Percentiles rank a stretch among this genome's conserved stretches.
Conservation (phyloP, 345 rosid species). For the Eucalyptus guilfoylei region DNA sequence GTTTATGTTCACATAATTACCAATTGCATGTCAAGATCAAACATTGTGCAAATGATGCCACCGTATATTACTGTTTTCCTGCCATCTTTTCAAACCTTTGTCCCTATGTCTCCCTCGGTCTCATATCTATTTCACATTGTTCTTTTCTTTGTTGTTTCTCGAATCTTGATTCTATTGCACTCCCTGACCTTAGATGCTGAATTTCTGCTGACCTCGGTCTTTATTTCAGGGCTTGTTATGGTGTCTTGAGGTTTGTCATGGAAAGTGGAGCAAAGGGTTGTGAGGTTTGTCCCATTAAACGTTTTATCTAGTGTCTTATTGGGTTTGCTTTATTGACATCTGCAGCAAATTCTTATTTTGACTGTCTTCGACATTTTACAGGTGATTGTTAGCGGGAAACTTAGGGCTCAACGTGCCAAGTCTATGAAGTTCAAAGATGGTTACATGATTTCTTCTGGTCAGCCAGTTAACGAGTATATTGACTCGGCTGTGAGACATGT, state of each 20-base stretch:
- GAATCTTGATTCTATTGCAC: not conserved
- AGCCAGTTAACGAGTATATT: constrained; percentile 77
- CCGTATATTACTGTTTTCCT: not conserved
- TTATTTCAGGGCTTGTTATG: constrained; percentile 65
- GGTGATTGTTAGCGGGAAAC: constrained; percentile 95
- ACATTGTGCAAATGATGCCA: not conserved
- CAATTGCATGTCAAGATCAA: not conserved
- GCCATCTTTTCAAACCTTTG: not conserved
- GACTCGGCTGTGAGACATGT: constrained; percentile 93
- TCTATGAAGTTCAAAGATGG: constrained; percentile 97
- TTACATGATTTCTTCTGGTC: constrained; percentile 94
- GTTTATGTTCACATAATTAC: not conserved
- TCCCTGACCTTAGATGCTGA: not conserved
- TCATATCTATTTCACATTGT: not conserved
- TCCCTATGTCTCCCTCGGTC: not conserved
- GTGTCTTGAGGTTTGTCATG: constrained; percentile 77
- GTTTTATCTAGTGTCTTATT: not conserved
- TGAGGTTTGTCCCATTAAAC: constrained; percentile 25
- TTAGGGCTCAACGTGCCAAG: constrained; percentile 84
- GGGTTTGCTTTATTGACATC: not conserved
- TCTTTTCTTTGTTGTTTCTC: not conserved
- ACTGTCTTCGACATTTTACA: not conserved
- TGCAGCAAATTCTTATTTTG: not conserved
- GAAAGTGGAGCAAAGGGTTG: constrained; percentile 92
- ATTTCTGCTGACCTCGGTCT: not conserved